A percentile compares a stretch with the other conserved stretches of the same genome.
Evolutionary conservation across 73 alveolate genomes (phyloP).

Genomic region (Paraurostyla sp.): DNA sequence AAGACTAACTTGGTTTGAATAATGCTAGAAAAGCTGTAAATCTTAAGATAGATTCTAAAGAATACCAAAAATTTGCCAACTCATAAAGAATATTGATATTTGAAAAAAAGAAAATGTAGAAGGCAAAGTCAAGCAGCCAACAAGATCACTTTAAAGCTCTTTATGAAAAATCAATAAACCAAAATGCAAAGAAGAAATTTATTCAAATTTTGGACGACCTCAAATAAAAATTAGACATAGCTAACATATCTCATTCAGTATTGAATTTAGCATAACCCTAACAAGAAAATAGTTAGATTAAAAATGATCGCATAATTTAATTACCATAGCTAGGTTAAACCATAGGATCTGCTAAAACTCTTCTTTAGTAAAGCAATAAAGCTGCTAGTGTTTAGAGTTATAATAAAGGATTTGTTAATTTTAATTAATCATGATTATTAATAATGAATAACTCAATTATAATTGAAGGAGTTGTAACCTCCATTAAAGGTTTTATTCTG

Average conservation of each 20-base stretch:
- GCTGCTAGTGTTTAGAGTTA: too few relatives aligned
- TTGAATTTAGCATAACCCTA: not conserved
- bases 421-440: not conserved
- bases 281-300: not conserved
- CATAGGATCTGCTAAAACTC: too few relatives aligned
- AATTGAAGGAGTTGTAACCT: constrained; percentile 2
- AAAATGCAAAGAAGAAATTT: constrained; percentile 9
- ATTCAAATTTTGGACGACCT: constrained; percentile 16
- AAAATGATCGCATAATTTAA: too few relatives aligned
- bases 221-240: not conserved
- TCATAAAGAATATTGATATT: constrained; percentile 16
- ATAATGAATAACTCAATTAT: not conserved
- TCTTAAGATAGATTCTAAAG: constrained; percentile 2
- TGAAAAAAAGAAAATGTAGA: not conserved
- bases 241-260: not conserved
- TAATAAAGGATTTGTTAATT: too few relatives aligned
- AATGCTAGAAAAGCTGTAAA: too few relatives aligned
- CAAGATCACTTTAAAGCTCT: too few relatives aligned
- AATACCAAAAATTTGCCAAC: not conserved
- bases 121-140: too few relatives aligned
- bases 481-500: not conserved
- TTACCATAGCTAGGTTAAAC: too few relatives aligned
- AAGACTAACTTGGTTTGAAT: too few relatives aligned
- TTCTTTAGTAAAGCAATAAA: too few relatives aligned
- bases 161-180: not conserved